These are phyloP conservation scores for Phellinidium pouzarii DNA, from an alignment of 1,284 basidiomycete species.

Conservation along the genomic window DNA sequence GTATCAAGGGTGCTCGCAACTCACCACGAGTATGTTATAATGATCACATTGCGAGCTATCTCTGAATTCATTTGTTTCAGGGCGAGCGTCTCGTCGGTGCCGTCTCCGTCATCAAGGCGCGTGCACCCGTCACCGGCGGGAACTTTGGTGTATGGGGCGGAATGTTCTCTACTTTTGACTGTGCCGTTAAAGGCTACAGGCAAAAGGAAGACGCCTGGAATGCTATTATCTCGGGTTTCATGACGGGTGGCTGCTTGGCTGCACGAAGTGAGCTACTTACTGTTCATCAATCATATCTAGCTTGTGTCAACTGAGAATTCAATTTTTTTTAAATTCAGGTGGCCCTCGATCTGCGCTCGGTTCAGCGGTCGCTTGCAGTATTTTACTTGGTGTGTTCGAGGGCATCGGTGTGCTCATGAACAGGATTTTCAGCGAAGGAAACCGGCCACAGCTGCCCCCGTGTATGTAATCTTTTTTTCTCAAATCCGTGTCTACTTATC, in stretches of 20 bases:
- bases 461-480: conserved; percentile 26
- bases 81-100: conserved; percentile 94
- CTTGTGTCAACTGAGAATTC: not conserved
- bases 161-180: conserved; percentile 96
- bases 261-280: conserved; percentile 75
- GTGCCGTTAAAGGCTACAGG: conserved; percentile 92
- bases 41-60: not conserved
- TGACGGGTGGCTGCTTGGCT: conserved; percentile 96
- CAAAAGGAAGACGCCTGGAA: conserved; percentile 99
- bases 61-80: conserved; percentile 32
- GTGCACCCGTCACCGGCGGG: conserved; percentile 95
- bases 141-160: conserved; percentile 99
- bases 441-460: conserved; percentile 63
- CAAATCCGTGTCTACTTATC: not conserved
- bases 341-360: conserved; percentile 88
- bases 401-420: conserved; percentile 88
- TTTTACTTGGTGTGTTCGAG: conserved; percentile 93
- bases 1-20: conserved; percentile 96
- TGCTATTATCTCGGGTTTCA: conserved; percentile 95
- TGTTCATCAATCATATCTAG: conserved; percentile 4
- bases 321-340: conserved; percentile 40
- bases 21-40: conserved; percentile 74
- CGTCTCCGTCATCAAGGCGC: conserved; percentile 94
- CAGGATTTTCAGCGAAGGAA: conserved; percentile 77
- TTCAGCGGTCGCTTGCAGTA: conserved; percentile 92